A percentile compares a stretch with the other conserved stretches of the same genome.
Evolutionary conservation across 139 green algal species (phyloP).

Genomic region (Chlamydomonas asymmetrica): DNA sequence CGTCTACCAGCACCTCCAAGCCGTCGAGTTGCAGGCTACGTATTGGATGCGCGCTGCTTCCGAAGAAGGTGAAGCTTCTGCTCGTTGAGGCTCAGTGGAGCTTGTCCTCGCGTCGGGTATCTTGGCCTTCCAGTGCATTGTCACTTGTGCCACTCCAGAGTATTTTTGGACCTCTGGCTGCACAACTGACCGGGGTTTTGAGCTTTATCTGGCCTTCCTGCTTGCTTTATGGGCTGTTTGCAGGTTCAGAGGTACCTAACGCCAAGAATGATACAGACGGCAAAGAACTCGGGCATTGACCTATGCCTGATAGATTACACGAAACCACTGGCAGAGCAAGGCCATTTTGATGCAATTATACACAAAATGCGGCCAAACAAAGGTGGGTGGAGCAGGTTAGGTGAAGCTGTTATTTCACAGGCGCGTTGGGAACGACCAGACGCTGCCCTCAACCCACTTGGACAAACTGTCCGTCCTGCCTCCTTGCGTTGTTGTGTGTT

Average conservation of each 20-base stretch:
- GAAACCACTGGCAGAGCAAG: constrained; percentile 58
- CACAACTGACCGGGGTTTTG: no score
- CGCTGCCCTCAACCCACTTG: no score
- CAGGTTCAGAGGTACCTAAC: constrained; percentile 58
- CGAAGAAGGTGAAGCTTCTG: constrained; percentile 37
- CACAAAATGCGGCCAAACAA: constrained; percentile 72
- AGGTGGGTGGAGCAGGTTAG: no score
- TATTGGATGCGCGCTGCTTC: constrained; percentile 46
- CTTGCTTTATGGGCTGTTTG: no score
- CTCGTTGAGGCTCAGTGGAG: background rate
- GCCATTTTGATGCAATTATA: constrained; percentile 67
- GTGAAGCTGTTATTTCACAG: no score
- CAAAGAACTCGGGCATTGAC: constrained; percentile 44
- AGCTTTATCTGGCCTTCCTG: no score
- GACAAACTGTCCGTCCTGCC: no score
- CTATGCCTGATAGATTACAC: constrained; percentile 56
- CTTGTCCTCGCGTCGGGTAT: background rate
- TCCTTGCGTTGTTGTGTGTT: no score
- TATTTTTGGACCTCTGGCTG: no score
- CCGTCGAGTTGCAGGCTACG: no score
- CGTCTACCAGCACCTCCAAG: no score
- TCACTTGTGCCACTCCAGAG: background rate
- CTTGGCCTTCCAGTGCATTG: background rate
- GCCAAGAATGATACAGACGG: constrained; percentile 36
- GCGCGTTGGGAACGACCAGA: no score